phyloP scores from a whole-genome alignment of 495 filamentous ascomycete genomes.

The Emericellopsis terricola region DNA sequence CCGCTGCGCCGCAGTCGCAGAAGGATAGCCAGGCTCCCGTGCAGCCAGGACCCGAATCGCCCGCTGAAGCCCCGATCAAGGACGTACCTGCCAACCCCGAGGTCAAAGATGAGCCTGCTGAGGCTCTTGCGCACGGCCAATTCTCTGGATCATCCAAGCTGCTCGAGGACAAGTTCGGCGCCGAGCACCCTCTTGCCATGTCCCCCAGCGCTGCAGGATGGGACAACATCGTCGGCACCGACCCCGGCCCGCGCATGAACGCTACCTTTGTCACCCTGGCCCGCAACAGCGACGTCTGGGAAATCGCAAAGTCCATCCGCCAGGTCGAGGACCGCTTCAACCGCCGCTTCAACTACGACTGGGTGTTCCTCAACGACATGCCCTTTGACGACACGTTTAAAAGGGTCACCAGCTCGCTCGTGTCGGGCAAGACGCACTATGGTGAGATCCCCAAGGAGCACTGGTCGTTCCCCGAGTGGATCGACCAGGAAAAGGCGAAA shows the following conservation, averaged over 20 bases:
- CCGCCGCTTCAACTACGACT: constrained; percentile 87
- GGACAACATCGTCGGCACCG: constrained; percentile 31
- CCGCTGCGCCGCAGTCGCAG: no score
- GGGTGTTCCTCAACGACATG: constrained; percentile 96
- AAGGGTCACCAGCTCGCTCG: constrained; percentile 69
- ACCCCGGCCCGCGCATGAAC: constrained; percentile 57
- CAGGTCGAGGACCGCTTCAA: constrained; percentile 97
- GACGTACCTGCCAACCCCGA: not conserved
- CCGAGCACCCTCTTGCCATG: constrained; percentile 26
- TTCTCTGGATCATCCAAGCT: not conserved
- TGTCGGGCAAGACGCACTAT: constrained; percentile 83
- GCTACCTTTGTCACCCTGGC: constrained; percentile 94
- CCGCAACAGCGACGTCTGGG: constrained; percentile 86
- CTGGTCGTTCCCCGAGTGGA: constrained; percentile 78
- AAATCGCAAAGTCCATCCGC: constrained; percentile 86
- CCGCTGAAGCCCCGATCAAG: not conserved
- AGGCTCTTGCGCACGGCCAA: no score
- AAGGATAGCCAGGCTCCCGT: not conserved
- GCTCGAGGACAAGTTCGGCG: not conserved
- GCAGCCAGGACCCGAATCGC: not conserved
- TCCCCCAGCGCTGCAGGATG: constrained; percentile 25
- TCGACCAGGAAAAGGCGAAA: constrained; percentile 68
- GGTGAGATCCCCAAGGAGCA: constrained; percentile 70
- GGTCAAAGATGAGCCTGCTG: no score
- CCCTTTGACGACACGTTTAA: constrained; percentile 87